Evolutionary conservation across 1,284 basidiomycete species (phyloP).

Genomic region (Porogramme epimiltina): DNA sequence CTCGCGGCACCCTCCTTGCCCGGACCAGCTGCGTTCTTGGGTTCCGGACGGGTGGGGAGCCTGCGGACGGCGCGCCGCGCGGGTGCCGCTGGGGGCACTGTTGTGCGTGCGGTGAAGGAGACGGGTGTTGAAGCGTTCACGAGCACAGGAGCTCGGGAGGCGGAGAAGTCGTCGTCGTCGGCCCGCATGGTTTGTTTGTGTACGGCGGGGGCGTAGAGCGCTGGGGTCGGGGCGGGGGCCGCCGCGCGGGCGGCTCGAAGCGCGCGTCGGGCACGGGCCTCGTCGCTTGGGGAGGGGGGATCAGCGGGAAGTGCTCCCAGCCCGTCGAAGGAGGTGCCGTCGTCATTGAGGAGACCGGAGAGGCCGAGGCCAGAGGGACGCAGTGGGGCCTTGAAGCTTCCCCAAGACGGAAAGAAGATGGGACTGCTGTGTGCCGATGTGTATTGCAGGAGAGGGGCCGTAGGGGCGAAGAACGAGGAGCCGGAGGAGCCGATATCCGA

Average conservation of each 20-base stretch:
- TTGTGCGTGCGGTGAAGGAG: neutral
- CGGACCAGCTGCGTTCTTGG: too few relatives aligned
- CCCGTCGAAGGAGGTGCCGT: conserved; percentile 26
- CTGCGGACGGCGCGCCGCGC: neutral
- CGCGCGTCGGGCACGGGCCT: conserved; percentile 2
- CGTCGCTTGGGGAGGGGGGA: conserved; percentile 8
- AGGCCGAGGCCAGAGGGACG: conserved; percentile 26
- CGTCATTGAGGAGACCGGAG: conserved; percentile 20
- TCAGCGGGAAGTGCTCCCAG: conserved; percentile 22
- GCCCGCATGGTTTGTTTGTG: too few relatives aligned
- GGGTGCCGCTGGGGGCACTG: neutral
- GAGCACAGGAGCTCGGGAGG: too few relatives aligned
- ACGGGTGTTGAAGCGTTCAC: neutral
- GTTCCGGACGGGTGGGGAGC: neutral
- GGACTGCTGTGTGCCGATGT: neutral
- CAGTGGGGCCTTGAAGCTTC: neutral
- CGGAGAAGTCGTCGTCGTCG: too few relatives aligned
- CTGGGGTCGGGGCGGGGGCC: too few relatives aligned
- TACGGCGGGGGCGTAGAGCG: too few relatives aligned
- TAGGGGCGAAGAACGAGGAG: neutral
- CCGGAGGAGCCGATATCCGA: neutral
- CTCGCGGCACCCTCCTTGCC: too few relatives aligned
- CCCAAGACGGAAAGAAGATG: neutral
- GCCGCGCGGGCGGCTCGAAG: too few relatives aligned
- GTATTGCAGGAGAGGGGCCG: too few relatives aligned